Evolutionary conservation across 1,284 basidiomycete genomes (phyloP), one percentile per base, ranked within the genome.

Genomic region (Vanrija humicola): DNA sequence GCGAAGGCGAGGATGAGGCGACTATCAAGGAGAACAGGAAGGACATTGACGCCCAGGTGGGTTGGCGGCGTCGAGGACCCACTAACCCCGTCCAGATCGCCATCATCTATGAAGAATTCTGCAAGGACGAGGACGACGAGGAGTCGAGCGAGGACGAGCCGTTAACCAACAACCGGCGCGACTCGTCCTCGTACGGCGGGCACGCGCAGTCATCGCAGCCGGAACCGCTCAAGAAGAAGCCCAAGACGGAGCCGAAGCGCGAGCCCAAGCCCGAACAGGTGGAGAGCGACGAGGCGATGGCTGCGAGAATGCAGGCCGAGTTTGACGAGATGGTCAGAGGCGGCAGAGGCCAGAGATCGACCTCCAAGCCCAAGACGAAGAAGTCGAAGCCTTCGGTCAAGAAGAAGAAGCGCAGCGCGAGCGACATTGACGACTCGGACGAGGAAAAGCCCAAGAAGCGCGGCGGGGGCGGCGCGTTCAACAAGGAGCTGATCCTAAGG

Each of bases 401-500:
- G 3, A 56, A 61, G 47, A 55, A 61, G 47, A 55, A 51, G 26
- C 19, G 53, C 12, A 39, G 52, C 55, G 58, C 58, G 21, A 58
- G 55, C 6, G 57, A 57, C 6, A 59, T 61, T n/a, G 62, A 56
- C 6, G 65, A 65, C n/a, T 62, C 47, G 19, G 66, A 63, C 6
- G 55, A 53, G 6, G 59, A 46, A 1, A 45, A 48, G 46, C 50
- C 50, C 43, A 66, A 64, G 62, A 60, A 61, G 58, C 53, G 46
- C 19, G 68, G 67, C 8, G 67, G 68, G 6, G 69, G 70, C 8
- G 72, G 70, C 3, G 69, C 68, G 8, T 78, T 78, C 63, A 77
- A 77, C 59, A 75, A 73, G 66, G 69, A 72, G 50, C 57, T 77
- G 63, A 60, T 72, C 8, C 52, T 78, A 49, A 77, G 74, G 72